A percentile compares a stretch with the other conserved stretches of the same genome.
Evolutionary conservation across 345 rosid species (phyloP).

Genomic region (Eucalyptus curtisii): DNA sequence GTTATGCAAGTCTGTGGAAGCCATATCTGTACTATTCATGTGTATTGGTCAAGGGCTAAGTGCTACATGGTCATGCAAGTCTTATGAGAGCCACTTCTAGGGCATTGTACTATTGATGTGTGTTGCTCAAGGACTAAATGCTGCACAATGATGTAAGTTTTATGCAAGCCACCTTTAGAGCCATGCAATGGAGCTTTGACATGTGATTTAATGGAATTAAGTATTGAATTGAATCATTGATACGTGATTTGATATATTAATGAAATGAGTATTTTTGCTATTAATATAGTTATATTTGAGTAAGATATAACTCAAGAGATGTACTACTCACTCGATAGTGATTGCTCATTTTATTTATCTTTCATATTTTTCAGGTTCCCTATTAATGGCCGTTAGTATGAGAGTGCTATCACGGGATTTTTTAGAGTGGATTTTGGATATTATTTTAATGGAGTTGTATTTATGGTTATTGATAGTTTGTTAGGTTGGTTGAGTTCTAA

Average conservation of each 20-base stretch:
- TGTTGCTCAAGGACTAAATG: rapidly evolving
- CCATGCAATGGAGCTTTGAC: not conserved
- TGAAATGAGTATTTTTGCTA: not conserved
- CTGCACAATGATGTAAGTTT: not conserved
- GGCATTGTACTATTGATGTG: too few relatives aligned
- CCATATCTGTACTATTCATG: too few relatives aligned
- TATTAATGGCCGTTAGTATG: not conserved
- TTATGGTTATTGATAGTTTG: not conserved
- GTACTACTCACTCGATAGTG: rapidly evolving
- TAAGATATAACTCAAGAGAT: not conserved
- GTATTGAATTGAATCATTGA: not conserved
- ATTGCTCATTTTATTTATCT: not conserved
- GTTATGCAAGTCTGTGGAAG: rapidly evolving
- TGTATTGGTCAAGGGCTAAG: too few relatives aligned
- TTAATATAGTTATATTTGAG: not conserved
- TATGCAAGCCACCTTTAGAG: not conserved
- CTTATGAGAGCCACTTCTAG: too few relatives aligned
- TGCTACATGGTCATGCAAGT: too few relatives aligned
- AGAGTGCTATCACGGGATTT: not conserved
- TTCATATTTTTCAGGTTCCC: rapidly evolving
- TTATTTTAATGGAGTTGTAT: not conserved
- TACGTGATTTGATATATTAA: not conserved
- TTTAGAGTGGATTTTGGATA: not conserved
- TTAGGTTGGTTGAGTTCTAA: not conserved
- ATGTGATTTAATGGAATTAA: not conserved